Conservation (phyloP, 805 yeast species). For the Saturnispora sanitii region DNA sequence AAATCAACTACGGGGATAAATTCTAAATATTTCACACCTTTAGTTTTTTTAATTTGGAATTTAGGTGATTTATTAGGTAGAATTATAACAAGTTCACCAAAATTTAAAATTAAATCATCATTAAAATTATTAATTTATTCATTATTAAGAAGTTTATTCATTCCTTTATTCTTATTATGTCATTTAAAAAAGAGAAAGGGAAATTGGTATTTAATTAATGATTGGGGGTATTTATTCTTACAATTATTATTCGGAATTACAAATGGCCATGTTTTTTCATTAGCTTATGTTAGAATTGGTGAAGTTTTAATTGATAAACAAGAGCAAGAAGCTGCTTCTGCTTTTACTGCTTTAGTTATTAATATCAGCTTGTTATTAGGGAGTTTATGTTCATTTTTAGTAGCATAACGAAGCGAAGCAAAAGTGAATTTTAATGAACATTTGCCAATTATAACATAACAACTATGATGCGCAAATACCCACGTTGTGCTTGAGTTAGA, state of each 20-base stretch:
- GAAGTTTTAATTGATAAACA: conserved; percentile 33
- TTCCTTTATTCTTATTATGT: conserved; percentile 67
- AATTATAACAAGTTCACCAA: conserved; percentile 44
- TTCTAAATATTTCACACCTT: conserved; percentile 50
- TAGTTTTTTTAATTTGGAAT: conserved; percentile 81
- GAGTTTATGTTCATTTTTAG: conserved; percentile 60
- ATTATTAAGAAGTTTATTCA: conserved; percentile 41
- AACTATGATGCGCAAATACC: no score
- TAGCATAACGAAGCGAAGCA: conserved; percentile 26
- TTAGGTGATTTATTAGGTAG: conserved; percentile 80
- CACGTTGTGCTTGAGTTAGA: no score
- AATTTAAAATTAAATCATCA: conserved; percentile 35
- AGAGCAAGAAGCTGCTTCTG: conserved; percentile 87
- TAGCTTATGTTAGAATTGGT: conserved; percentile 43
- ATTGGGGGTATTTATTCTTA: conserved; percentile 52
- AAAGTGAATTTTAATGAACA: conserved; percentile 1
- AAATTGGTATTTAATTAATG: conserved; percentile 36
- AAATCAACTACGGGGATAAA: conserved; percentile 31
- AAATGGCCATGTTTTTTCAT: conserved; percentile 77
- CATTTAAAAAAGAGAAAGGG: conserved; percentile 37
- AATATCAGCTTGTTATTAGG: conserved; percentile 75
- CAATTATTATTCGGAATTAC: conserved; percentile 79
- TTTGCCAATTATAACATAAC: neutral
- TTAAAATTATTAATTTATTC: conserved; percentile 43
- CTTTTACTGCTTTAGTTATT: conserved; percentile 74